Evolutionary conservation across 306 rosid species (phyloP).

Genomic region (Trifolium dubium): DNA sequence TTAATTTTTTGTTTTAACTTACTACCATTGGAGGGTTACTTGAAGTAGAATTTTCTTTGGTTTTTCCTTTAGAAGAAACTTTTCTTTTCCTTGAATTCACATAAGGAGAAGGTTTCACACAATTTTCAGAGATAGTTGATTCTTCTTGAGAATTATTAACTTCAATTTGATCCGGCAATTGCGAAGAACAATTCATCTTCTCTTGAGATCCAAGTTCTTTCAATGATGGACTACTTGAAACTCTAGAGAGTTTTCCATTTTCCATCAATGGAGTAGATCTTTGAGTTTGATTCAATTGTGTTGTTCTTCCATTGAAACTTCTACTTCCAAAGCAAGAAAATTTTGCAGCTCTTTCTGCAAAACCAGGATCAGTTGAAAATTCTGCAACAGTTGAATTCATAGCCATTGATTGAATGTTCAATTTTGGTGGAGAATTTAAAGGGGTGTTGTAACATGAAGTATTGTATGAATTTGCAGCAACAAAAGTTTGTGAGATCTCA

Average conservation of each 20-base stretch:
- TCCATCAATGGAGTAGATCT: slow-evolving; percentile 51
- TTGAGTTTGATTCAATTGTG: slow-evolving; percentile 45
- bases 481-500: slow-evolving; percentile 41
- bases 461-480: slow-evolving; percentile 45
- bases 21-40: slow-evolving; percentile 59
- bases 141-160: slow-evolving; percentile 66
- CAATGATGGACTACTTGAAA: slow-evolving; percentile 81
- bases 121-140: slow-evolving; percentile 70
- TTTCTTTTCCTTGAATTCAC: slow-evolving; percentile 79
- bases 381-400: slow-evolving; percentile 70
- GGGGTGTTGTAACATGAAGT: slow-evolving; percentile 73
- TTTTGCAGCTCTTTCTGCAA: slow-evolving; percentile 90
- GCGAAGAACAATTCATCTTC: slow-evolving; percentile 44
- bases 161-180: slow-evolving; percentile 47
- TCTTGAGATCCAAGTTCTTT: slow-evolving; percentile 65
- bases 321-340: slow-evolving; percentile 92
- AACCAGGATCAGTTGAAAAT: slow-evolving; percentile 87
- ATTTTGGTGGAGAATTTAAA: slow-evolving; percentile 71
- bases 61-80: slow-evolving; percentile 65
- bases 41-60: slow-evolving; percentile 57
- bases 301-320: slow-evolving; percentile 70
- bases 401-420: slow-evolving; percentile 49
- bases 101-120: slow-evolving; percentile 52
- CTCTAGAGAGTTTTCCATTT: slow-evolving; percentile 57
- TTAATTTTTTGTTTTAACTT: slow-evolving; percentile 33